phyloP scores from a whole-genome alignment of 805 yeast species.

The Pichia pseudocactophila region DNA sequence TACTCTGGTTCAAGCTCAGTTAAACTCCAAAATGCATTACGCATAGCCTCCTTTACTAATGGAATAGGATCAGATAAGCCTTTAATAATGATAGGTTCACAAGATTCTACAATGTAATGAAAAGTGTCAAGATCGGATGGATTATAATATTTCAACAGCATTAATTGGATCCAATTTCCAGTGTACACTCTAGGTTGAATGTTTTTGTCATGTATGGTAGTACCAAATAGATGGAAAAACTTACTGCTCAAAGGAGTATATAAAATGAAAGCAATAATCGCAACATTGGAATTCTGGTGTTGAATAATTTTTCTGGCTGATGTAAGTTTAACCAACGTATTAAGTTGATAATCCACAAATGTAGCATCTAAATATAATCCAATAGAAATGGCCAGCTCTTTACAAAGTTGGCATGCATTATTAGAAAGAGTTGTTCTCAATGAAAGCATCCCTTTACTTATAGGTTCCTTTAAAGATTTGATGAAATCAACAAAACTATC shows the following conservation, averaged over 20 bases:
- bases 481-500: constrained; percentile 13
- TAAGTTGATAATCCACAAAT: constrained; percentile 41
- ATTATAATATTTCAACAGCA: constrained; percentile 41
- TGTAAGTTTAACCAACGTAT: constrained; percentile 43
- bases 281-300: constrained; percentile 46
- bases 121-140: constrained; percentile 22
- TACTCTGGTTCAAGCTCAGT: constrained; percentile 43
- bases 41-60: constrained; percentile 64
- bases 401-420: constrained; percentile 67
- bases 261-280: constrained; percentile 45
- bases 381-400: constrained; percentile 48
- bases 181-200: constrained; percentile 62
- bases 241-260: constrained; percentile 47
- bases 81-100: constrained; percentile 44
- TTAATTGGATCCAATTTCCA: constrained; percentile 60
- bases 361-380: constrained; percentile 33
- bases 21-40: constrained; percentile 67
- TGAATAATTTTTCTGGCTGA: constrained; percentile 58
- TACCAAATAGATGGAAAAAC: constrained; percentile 39
- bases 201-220: constrained; percentile 59
- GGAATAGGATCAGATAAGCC: constrained; percentile 77
- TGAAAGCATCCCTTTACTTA: constrained; percentile 59
- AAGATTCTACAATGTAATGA: constrained; percentile 29
- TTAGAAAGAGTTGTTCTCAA: constrained; percentile 76
- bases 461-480: constrained; percentile 43